Evolutionary conservation across 2,329 filamentous ascomycete genomes (phyloP).

Genomic region (Talaromyces islandicus): DNA sequence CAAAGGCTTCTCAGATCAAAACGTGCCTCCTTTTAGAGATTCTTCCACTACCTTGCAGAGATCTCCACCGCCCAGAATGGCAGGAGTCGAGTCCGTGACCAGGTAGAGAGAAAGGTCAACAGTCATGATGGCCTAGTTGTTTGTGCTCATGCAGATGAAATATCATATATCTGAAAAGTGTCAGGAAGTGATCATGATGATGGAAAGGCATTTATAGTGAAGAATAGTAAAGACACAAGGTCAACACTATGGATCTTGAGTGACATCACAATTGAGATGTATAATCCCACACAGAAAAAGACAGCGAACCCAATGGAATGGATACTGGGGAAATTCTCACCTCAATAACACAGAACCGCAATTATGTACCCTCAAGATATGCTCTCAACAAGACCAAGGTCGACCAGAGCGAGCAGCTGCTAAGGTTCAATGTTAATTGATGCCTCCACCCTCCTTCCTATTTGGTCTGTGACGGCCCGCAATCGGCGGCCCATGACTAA

Average conservation of each 20-base stretch:
- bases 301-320: no score
- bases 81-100: slow-evolving; percentile 86
- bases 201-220: no score
- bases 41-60: slow-evolving; percentile 68
- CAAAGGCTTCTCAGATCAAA: background rate
- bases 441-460: background rate
- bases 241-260: no score
- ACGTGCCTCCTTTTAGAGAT: slow-evolving; percentile 64
- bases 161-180: background rate
- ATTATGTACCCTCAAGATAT: background rate
- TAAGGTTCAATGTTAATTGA: background rate
- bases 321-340: background rate
- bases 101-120: slow-evolving; percentile 80
- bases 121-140: slow-evolving; percentile 10
- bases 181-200: background rate
- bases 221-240: no score
- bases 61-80: slow-evolving; percentile 67
- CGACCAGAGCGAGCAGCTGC: background rate
- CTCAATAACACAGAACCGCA: background rate
- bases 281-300: no score
- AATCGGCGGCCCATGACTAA: background rate
- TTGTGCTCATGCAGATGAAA: background rate
- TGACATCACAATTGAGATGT: no score
- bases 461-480: background rate
- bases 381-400: background rate